Base-by-base conservation (phyloP, 1,284 basidiomycete species). In the Tetrapyrgos nigripes region DNA sequence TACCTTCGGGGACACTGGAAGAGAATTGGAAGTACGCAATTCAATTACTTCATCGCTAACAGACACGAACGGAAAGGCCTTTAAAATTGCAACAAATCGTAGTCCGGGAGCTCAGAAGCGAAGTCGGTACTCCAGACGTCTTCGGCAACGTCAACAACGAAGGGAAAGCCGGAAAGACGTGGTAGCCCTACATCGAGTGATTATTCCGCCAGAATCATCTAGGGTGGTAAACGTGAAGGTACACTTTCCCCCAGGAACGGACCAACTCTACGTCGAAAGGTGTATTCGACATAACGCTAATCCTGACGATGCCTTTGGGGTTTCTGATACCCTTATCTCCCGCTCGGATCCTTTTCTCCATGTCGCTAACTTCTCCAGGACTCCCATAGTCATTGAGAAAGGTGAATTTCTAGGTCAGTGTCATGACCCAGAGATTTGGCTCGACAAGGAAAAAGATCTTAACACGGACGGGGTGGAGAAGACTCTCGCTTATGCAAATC, bases 351-450 rank as follows among this genome's bases (percentile, higher is more conserved):
- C 65, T 3, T 28, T 48, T 10, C 24, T 70, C 3, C 65, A 64
- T 31, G 33, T 70, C 13, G 54, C 65, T 0, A 70, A 70, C 31
- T 70, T 69, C 49, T 62, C 67, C 4, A 47, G 47, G 2, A 46
- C 5, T 9, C 62, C 65, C 4, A 54, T 68, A 0, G 53, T 50
- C 5, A 56, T 70, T n/a, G 49, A 55, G 10, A 46, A 33, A 23
- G 66, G 68, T 3, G 54, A 66, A 49, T 21, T 66, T 3, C 27
- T 70, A 3, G 66, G 66, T 49, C 40, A 51, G 31, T 47, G 11
- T 26, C 55, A 57, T 50, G 58, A 67, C 26, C 61, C 68, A 1
- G 40, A 58, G 11, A 50, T 50, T n/a, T 67, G 64, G 64, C 53
- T 70, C 5, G 63, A 64, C 49, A 43, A 37, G 50, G 29, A 35